Evolutionary conservation across 2,329 filamentous ascomycete species (phyloP).

Genomic region (Microascus cirrosus): DNA sequence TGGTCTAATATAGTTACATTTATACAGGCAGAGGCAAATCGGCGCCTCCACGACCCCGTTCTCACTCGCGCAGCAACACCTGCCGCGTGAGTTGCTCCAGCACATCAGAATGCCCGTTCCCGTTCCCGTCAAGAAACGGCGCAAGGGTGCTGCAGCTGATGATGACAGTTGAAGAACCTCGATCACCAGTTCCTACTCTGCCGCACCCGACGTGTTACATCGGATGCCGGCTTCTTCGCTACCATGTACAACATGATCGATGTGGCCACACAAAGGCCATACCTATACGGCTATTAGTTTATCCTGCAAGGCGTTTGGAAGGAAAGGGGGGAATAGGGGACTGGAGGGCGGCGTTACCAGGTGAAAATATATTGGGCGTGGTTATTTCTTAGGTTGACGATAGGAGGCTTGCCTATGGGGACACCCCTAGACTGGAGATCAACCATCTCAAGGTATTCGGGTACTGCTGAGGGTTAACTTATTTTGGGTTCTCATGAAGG

Average conservation of each 20-base stretch:
- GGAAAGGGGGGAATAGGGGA: not conserved
- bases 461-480: constrained; percentile 38
- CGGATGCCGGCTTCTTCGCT: constrained; percentile 70
- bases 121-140: constrained; percentile 35
- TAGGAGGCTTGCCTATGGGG: constrained; percentile 76
- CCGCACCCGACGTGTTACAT: constrained; percentile 61
- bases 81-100: constrained; percentile 74
- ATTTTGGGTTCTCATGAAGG: constrained; percentile 7
- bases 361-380: constrained; percentile 98
- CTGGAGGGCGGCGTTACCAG: constrained; percentile 52
- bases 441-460: constrained; percentile 65
- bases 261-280: constrained; percentile 72
- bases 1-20: constrained; percentile 15
- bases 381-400: constrained; percentile 92
- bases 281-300: constrained; percentile 44
- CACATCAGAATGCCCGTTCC: constrained; percentile 63
- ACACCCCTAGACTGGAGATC: constrained; percentile 71
- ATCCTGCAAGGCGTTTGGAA: not conserved
- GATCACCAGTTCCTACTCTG: constrained; percentile 64
- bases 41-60: constrained; percentile 64
- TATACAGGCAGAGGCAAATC: constrained; percentile 63
- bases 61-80: constrained; percentile 70
- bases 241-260: constrained; percentile 96
- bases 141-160: constrained; percentile 8
- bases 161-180: constrained; percentile 5